A percentile compares a stretch with the other conserved stretches of the same genome.
Evolutionary conservation across 169 alveolate species (phyloP).

Genomic region (Cryptosporidium parvum): DNA sequence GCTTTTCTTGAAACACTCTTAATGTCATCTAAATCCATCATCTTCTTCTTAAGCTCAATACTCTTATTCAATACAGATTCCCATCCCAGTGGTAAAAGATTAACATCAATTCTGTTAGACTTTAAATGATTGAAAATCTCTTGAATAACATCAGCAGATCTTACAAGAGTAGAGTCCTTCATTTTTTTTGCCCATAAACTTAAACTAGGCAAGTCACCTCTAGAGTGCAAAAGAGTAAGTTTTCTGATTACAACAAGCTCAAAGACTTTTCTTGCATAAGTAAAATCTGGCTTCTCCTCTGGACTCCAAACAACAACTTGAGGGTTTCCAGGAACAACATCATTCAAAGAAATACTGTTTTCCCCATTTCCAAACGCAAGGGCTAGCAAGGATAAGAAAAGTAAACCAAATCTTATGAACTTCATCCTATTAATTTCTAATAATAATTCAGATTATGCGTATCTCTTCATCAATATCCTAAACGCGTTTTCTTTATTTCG

Average conservation of each 20-base stretch:
- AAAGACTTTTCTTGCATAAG: conserved; percentile 70
- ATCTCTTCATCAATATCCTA: conserved; percentile 16
- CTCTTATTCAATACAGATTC: conserved; percentile 24
- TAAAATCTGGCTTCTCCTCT: conserved; percentile 48
- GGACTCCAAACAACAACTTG: conserved; percentile 63
- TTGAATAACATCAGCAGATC: conserved; percentile 38
- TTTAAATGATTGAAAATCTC: conserved; percentile 22
- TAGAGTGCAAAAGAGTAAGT: conserved; percentile 13
- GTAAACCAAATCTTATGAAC: neutral
- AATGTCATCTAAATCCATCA: conserved; percentile 7
- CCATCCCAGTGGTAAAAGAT: conserved; percentile 71
- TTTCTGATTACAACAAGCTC: conserved; percentile 67
- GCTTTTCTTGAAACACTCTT: conserved; percentile 26
- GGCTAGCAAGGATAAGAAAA: conserved; percentile 7
- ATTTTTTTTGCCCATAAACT: conserved; percentile 52
- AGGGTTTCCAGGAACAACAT: conserved; percentile 29
- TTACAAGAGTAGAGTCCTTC: conserved; percentile 59
- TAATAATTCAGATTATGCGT: conserved; percentile 5
- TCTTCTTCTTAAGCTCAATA: conserved; percentile 15
- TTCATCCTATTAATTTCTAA: conserved; percentile 15
- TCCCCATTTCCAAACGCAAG: neutral
- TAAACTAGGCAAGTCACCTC: conserved; percentile 71
- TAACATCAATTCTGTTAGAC: conserved; percentile 22
- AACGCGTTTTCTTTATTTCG: conserved; percentile 33
- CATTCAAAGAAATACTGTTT: conserved; percentile 16